Conservation (phyloP, 1,139 yeast species). For the Taphrina wiesneri region DNA sequence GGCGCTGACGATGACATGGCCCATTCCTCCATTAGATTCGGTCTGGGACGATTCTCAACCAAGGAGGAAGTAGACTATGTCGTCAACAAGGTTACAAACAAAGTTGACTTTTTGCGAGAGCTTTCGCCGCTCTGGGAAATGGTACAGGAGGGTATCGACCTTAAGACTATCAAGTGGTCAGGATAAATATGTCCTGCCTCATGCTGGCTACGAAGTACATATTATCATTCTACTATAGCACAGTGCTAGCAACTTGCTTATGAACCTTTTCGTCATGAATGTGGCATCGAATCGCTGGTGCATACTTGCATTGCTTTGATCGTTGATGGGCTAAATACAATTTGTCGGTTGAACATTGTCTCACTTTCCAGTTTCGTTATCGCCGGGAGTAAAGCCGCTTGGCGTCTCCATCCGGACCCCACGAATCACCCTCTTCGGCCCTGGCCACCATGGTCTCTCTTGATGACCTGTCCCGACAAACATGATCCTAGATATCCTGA, state of each 20-base stretch:
- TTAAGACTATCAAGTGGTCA: slow-evolving; percentile 86
- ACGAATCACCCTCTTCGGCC: too few relatives aligned
- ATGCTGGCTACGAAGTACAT: background rate
- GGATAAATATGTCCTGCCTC: slow-evolving; percentile 1
- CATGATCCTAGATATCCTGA: too few relatives aligned
- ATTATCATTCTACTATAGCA: background rate
- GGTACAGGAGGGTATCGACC: slow-evolving; percentile 98
- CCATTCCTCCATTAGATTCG: slow-evolving; percentile 94
- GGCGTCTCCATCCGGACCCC: background rate
- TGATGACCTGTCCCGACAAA: too few relatives aligned
- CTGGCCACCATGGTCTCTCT: too few relatives aligned
- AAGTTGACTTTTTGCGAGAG: slow-evolving; percentile 89
- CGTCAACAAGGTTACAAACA: slow-evolving; percentile 76
- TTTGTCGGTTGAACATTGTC: too few relatives aligned
- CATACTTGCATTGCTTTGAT: too few relatives aligned
- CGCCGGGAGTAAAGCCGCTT: background rate
- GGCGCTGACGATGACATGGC: slow-evolving; percentile 94
- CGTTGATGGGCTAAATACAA: too few relatives aligned
- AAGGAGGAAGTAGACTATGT: slow-evolving; percentile 95
- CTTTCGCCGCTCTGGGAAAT: slow-evolving; percentile 97
- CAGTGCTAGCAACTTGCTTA: background rate
- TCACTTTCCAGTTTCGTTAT: background rate
- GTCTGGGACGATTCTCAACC: slow-evolving; percentile 95
- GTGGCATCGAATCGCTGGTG: too few relatives aligned
- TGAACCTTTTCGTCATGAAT: background rate